Evolutionary conservation across 169 alveolate species (phyloP), one percentile per base, ranked within the genome.

Genomic region (Ichthyophthirius multifiliis): DNA sequence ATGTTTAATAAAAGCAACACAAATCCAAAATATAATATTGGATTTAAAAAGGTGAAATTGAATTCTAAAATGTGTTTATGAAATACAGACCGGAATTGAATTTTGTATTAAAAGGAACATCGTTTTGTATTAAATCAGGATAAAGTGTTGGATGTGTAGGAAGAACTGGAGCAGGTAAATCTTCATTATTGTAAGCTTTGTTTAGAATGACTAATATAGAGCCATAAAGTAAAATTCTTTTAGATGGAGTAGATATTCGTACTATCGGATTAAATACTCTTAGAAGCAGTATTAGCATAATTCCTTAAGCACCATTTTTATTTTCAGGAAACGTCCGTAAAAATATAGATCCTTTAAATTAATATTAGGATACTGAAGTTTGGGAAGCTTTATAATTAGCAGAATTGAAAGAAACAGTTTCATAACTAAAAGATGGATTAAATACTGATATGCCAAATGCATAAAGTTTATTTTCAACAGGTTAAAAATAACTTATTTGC

Each of bases 91-190:
- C 83, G 13, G 88, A 85, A 30, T 46, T 85, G 12, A 82, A 84
- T n/a, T 83, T 85, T 3, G 93, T 83, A 16, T 55, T 92, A 1
- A 67, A 65, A 27, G 77, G 76, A 0, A 62, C 87, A 5, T 75
- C 65, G 18, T 79, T 85, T 45, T 31, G n/a, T 43, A 79, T 92
- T 5, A 47, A 82, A 67, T 55, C 79, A 65, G 92, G 95, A 10
- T 65, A 76, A 84, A 94, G 93, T 83, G 79, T 96, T 13, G 98
- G 98, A 2, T 87, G 97, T 43, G 94, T 96, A 67, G 99, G 99
- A 0, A 93, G 98, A 67, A 97, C 99, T n/a, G 99, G 99, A n/a
- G 97, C 99, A 6, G 99, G 99, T 6, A 97, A 97, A 85, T 83
- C 96, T 20, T 94, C 99, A 10, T 75, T 97, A 39, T 64, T 96